Base-by-base conservation (phyloP, 1,284 basidiomycete genomes). In the Ustilago crameri region DNA sequence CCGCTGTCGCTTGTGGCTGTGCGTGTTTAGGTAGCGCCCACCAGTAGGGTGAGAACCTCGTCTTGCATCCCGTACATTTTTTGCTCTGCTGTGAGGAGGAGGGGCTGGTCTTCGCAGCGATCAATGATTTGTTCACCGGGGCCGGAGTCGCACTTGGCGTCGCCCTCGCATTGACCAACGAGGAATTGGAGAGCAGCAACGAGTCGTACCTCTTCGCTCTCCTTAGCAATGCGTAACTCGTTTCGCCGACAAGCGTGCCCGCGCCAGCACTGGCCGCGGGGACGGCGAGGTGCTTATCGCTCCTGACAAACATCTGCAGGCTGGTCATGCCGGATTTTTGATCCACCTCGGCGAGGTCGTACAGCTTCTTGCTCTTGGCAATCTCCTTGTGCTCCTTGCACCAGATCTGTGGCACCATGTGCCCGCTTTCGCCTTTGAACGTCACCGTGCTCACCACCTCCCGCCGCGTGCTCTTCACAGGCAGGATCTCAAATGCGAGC, bases 401-500 rank as follows among this genome's bases (percentile, higher is more conserved):
- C 79, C 89, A 91, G 22, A 93, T 85, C 47, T 92, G 86, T 0
- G 93, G 88, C 40, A 86, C 87, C 90, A 97, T 93, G 74, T 89
- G 88, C 1, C 95, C 95, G 7, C 88, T 86, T 79, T 90, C 90
- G n/a, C 90, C 90, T 79, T 91, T 92, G 86, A 96, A 97, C n/a
- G 89, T 90, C 24, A 90, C 88, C 8, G 88, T 87, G 9, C 87
- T 86, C 0, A 88, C 88, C 0, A 87, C 47, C 37, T 72, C 64
- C 26, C 62, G 37, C 17, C 53, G 24, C 18, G 68, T 71, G 22
- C 45, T 9, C 51, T 91, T 83, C 74, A 91, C 92, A 45, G 91
- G 88, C 72, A 90, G 89, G 45, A 97, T 88, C 84, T 96, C 93
- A 83, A 98, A 97, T 18, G 91, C 93, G 72, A 98, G 91, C 72